Conservation (phyloP, 1,284 basidiomycete genomes). For the Marasmius fiardii region DNA sequence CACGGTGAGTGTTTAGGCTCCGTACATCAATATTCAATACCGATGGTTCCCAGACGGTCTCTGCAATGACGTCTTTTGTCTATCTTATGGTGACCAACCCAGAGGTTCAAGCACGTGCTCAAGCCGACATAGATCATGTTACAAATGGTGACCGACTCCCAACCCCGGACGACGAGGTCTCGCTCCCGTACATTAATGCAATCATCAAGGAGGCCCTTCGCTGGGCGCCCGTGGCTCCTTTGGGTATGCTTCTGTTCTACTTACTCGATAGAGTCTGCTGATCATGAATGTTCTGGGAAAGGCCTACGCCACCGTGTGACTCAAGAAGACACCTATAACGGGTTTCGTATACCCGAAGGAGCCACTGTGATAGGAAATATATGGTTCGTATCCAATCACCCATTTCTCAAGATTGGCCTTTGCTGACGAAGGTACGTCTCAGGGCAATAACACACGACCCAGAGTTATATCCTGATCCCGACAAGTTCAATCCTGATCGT, state of each 20-base stretch:
- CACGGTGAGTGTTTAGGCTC: constrained; percentile 28
- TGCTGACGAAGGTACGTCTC: background rate
- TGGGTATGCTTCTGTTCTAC: constrained; percentile 12
- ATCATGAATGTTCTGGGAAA: background rate
- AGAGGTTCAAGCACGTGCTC: constrained; percentile 29
- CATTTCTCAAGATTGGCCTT: no score
- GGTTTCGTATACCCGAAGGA: constrained; percentile 26
- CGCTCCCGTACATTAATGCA: constrained; percentile 32
- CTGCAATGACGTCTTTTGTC: constrained; percentile 35
- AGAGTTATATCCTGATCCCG: constrained; percentile 6
- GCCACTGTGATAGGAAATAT: constrained; percentile 25
- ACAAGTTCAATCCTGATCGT: constrained; percentile 6
- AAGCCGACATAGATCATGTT: constrained; percentile 30
- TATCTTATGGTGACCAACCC: constrained; percentile 36
- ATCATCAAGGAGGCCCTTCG: constrained; percentile 33
- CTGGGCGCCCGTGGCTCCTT: constrained; percentile 29
- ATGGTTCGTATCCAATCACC: constrained; percentile 18
- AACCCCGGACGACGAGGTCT: constrained; percentile 27
- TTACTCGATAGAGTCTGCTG: no score
- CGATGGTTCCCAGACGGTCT: constrained; percentile 31
- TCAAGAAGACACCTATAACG: constrained; percentile 26
- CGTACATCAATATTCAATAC: constrained; percentile 1
- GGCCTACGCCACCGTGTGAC: constrained; percentile 21
- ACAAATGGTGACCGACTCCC: constrained; percentile 26
- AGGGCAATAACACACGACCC: constrained; percentile 8